Evolutionary conservation across 2,329 filamentous ascomycete species (phyloP).

Genomic region (Colletotrichum incanum): DNA sequence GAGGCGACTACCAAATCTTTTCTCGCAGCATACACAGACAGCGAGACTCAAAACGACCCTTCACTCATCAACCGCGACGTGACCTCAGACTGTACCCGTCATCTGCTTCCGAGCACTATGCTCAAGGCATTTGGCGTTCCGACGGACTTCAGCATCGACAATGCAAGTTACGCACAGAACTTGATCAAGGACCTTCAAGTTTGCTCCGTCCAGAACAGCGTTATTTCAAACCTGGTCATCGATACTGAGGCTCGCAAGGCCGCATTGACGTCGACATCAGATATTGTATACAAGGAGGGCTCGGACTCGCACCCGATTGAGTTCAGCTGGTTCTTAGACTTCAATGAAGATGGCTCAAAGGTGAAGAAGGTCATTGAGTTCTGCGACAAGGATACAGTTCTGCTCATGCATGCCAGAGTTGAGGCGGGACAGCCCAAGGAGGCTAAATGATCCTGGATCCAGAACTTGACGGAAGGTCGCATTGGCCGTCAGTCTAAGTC

Average conservation of each 20-base stretch:
- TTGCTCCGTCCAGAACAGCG: neutral
- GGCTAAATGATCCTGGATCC: neutral
- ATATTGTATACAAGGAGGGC: neutral
- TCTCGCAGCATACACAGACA: constrained; percentile 20
- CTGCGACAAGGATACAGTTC: constrained; percentile 52
- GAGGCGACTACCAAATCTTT: constrained; percentile 15
- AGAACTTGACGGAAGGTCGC: too few species aligned
- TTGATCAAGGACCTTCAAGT: constrained; percentile 16
- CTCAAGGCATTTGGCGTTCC: constrained; percentile 18
- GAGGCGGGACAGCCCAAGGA: neutral
- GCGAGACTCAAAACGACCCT: constrained; percentile 4
- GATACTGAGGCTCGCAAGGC: constrained; percentile 32
- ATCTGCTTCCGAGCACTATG: constrained; percentile 18
- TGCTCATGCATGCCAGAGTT: neutral
- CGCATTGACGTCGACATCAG: constrained; percentile 16
- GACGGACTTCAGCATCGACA: constrained; percentile 11
- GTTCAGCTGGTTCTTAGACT: constrained; percentile 21
- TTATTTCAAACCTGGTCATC: constrained; percentile 32
- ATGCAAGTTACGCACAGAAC: neutral
- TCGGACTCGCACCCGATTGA: neutral
- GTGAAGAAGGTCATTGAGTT: constrained; percentile 39
- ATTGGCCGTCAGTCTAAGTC: too few species aligned
- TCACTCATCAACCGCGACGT: constrained; percentile 37
- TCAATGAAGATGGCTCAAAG: constrained; percentile 32
- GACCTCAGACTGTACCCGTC: constrained; percentile 26